These are phyloP conservation scores for Trametopsis cervina DNA, from an alignment of 768 basidiomycete species.

Conservation along the genomic window DNA sequence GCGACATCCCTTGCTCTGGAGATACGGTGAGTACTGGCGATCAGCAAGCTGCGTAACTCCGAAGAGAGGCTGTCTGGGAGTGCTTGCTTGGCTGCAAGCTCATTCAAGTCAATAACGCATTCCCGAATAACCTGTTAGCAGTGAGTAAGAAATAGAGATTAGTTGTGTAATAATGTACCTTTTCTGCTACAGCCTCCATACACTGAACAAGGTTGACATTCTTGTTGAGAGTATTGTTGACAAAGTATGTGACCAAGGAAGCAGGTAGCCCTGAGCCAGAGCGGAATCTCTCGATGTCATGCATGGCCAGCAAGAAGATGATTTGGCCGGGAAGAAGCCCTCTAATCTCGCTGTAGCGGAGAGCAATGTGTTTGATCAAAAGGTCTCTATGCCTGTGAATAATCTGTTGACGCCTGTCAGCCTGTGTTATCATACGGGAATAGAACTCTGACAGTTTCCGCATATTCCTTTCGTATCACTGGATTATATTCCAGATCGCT, in stretches of 20 bases:
- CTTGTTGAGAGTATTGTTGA: constrained; percentile 77
- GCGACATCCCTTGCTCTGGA: constrained; percentile 78
- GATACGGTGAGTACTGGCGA: constrained; percentile 77
- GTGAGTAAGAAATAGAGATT: not conserved
- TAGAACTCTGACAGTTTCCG: constrained; percentile 48
- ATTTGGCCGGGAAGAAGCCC: constrained; percentile 75
- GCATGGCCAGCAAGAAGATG: constrained; percentile 78
- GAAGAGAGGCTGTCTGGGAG: constrained; percentile 59
- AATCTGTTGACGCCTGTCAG: constrained; percentile 38
- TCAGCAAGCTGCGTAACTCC: constrained; percentile 71
- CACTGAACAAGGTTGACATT: constrained; percentile 59
- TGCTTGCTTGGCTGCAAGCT: constrained; percentile 72
- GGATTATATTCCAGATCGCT: constrained; percentile 93
- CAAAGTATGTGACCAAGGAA: constrained; percentile 79
- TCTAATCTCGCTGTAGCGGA: constrained; percentile 62
- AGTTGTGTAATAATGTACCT: constrained; percentile 36
- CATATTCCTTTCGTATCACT: constrained; percentile 81
- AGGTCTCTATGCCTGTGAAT: constrained; percentile 57
- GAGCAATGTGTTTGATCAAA: constrained; percentile 59
- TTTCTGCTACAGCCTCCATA: constrained; percentile 85
- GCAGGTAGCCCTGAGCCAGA: constrained; percentile 75
- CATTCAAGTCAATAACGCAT: constrained; percentile 64
- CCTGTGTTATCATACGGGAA: not conserved
- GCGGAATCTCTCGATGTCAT: constrained; percentile 85
- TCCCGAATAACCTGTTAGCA: constrained; percentile 64